Base-by-base conservation (phyloP, 371 early-diverging fungal genomes). In the Nematocida parisii region DNA sequence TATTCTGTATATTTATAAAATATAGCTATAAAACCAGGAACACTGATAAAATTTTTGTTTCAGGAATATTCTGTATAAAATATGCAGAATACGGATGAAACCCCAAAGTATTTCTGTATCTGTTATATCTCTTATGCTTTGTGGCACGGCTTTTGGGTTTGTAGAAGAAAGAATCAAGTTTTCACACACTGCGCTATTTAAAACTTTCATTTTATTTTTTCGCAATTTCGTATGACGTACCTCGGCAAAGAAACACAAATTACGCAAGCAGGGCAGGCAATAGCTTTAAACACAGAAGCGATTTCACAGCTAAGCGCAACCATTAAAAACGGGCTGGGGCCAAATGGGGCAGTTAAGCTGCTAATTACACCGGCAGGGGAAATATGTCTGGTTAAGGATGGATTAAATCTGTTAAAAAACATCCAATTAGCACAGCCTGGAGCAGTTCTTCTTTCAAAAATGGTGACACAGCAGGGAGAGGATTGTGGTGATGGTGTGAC, bases 381-480 rank as follows among this genome's bases (percentile, higher is more conserved):
- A 62, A 80, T 89, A 40, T 81, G 82, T 13, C 68, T 87, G 5
- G 87, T 87, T 22, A 88, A 88, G 66, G 88, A 89, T 72, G 89
- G 89, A 1, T 60, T 81, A 56, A 83, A 73, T 0, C 75, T 89
- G 22, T 82, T 85, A 9, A 83, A 89, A 84, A 97, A 98, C 89
- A 96, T 99, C 93, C 94, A 93, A 89, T 96, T 98, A 87, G 95
- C 95, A 90, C 95, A 99, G 89, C 99, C 99, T 27, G 97, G 96
- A 5, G 95, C 98, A 55, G 92, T 94, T 72, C 94, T 99, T 93
- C 95, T 99, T 84, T 97, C 97, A 40, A 92, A 95, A 71, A 94
- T 96, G 45, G 97, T 97, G 9, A 93, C 93, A 47, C 96, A 97
- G 44, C 95, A 97, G 88, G 96, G 96, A 87, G 94, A 95, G 82